phyloP scores from a whole-genome alignment of 176 grass and related monocot genomes.

The Cenchrus fungigraminus region DNA sequence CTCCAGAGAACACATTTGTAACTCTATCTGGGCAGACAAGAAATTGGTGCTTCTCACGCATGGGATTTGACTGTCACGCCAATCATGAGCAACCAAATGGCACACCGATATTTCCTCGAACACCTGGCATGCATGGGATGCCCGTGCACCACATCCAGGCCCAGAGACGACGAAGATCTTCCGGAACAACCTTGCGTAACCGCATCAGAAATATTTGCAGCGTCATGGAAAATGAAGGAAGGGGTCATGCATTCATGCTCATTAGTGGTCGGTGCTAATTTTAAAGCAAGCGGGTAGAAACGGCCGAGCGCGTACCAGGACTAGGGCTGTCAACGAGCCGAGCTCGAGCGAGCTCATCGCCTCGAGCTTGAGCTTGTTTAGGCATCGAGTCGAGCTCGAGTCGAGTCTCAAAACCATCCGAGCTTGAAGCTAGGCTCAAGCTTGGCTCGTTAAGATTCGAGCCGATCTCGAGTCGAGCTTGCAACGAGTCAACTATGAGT shows the following conservation, averaged over 20 bases:
- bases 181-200: too few species aligned
- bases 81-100: neutral
- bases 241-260: neutral
- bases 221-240: neutral
- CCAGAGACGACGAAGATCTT: neutral
- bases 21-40: neutral
- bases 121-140: slow-evolving; percentile 16
- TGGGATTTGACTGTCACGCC: neutral
- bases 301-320: neutral
- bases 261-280: neutral
- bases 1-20: neutral
- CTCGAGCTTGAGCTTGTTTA: too few species aligned
- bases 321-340: too few species aligned
- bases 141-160: neutral
- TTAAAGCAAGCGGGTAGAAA: neutral
- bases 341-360: too few species aligned
- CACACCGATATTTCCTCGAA: slow-evolving; percentile 9
- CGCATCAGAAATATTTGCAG: neutral
- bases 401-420: too few species aligned
- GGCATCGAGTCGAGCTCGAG: too few species aligned
- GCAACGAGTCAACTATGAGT: too few species aligned
- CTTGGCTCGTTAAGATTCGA: too few species aligned
- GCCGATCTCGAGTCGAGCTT: too few species aligned
- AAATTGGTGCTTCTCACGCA: neutral
- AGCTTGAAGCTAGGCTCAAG: too few species aligned